A percentile compares a stretch with the other conserved stretches of the same genome.
Conservation (phyloP, 2,329 filamentous ascomycete genomes). For the Thielaviopsis populi region DNA sequence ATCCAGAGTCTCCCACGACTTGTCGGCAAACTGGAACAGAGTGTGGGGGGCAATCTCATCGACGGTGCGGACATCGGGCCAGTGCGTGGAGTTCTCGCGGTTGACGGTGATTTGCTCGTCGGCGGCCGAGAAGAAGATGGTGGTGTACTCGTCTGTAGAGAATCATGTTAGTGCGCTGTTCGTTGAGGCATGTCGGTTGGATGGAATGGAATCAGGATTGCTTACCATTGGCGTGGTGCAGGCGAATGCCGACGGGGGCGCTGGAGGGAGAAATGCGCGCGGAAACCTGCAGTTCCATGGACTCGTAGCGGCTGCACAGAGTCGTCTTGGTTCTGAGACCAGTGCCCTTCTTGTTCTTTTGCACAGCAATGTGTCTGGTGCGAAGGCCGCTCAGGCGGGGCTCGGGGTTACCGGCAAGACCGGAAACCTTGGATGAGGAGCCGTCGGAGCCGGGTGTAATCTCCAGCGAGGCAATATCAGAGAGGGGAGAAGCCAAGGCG, state of each 20-base stretch:
- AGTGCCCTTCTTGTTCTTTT: slow-evolving; percentile 14
- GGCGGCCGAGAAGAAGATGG: slow-evolving; percentile 17
- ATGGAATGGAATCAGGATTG: neutral
- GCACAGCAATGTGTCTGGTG: slow-evolving; percentile 9
- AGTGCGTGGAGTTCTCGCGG: slow-evolving; percentile 17
- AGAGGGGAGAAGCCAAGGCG: slow-evolving; percentile 5
- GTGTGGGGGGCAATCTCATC: slow-evolving; percentile 16
- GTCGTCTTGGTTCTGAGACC: slow-evolving; percentile 10
- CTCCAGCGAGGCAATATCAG: slow-evolving; percentile 12
- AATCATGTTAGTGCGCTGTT: slow-evolving; percentile 2
- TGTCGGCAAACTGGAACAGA: slow-evolving; percentile 11
- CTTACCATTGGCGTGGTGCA: slow-evolving; percentile 15
- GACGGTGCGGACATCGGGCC: slow-evolving; percentile 11
- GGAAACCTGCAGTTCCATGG: slow-evolving; percentile 11
- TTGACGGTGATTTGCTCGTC: slow-evolving; percentile 18
- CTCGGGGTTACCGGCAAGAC: slow-evolving; percentile 9
- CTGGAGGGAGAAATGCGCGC: slow-evolving; percentile 4
- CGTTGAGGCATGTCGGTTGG: neutral
- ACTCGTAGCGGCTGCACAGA: slow-evolving; percentile 10
- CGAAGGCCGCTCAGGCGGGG: slow-evolving; percentile 9
- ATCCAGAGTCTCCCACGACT: slow-evolving; percentile 18
- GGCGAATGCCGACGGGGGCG: slow-evolving; percentile 11
- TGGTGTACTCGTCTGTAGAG: slow-evolving; percentile 15
- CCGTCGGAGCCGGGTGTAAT: slow-evolving; percentile 2
- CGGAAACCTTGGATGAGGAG: slow-evolving; percentile 5